Base-by-base conservation (phyloP, 129 eudicot genomes). In the Cynara cardunculus region DNA sequence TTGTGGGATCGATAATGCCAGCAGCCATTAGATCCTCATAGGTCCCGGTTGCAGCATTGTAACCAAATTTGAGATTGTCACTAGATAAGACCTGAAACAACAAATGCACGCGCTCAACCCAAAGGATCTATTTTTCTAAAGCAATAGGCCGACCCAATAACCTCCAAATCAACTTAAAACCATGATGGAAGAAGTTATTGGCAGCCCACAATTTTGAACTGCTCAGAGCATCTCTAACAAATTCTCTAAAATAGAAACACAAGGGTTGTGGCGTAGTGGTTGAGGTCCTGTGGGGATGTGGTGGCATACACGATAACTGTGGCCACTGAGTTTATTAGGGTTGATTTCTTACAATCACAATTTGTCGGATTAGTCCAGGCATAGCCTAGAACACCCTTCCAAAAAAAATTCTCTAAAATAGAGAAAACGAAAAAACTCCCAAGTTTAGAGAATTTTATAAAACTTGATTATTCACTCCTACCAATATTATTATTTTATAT, bases 11-110 rank as follows among this genome's bases (percentile, higher is more conserved):
- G 34, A 87, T 87, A 26, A 87, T 87, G 25, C 89, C 89, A 83
- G 89, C 87, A 13, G 89, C 82, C 89, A 87, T 87, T 13, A 87
- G 49, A 80, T 87, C 89, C 77, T 87, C 89, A 25, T 87, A 87
- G 28, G 84, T 83, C 65, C 89, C 89, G 3, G 89, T 87, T 71
- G 89, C 87, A 71, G 89, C 87, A 78, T 84, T 84, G 71, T 84
- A 84, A 73, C 87, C 87, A 67, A 72, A 84, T 67, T 78, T 84
- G 41, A 0, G 1, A 34, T 78, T 19, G 75, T 84, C 83, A 66
- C 80, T 84, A 2, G 83, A 3, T 61, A 78, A 70, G 53, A 83
- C 86, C 86, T 83, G 49, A 24, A 41, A 71, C 24, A 31, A 18
- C 53, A 75, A 31, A 73, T 8, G 35, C 19, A 32, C 3, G 18